Conservation (phyloP, 2,329 filamentous ascomycete species). For the Sporothrix inflata region DNA sequence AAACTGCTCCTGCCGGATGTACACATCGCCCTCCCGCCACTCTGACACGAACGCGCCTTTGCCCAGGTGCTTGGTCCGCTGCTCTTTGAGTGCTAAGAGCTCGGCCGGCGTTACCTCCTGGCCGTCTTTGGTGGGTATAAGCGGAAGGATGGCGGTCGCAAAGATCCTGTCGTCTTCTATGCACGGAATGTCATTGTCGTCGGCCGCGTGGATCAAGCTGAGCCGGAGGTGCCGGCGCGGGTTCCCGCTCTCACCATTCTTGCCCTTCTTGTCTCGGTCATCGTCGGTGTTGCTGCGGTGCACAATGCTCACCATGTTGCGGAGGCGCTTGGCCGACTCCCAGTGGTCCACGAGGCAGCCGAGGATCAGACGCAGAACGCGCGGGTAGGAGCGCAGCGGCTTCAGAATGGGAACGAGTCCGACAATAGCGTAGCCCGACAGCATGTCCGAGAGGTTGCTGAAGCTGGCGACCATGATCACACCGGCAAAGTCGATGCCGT, state of each 20-base stretch:
- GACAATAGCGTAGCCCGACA: constrained; percentile 77
- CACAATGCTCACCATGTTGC: constrained; percentile 56
- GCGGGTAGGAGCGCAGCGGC: constrained; percentile 70
- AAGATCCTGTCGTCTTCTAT: constrained; percentile 69
- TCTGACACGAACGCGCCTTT: constrained; percentile 54
- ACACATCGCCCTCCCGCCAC: constrained; percentile 51
- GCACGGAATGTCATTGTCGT: constrained; percentile 83
- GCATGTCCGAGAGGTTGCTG: constrained; percentile 70
- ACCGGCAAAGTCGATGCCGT: constrained; percentile 72
- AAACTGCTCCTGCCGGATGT: constrained; percentile 58
- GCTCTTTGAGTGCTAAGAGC: constrained; percentile 45
- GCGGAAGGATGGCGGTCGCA: constrained; percentile 55
- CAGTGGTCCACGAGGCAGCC: constrained; percentile 76
- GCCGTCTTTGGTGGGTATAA: constrained; percentile 24
- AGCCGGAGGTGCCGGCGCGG: constrained; percentile 56
- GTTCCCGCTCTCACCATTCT: background rate
- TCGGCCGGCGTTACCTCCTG: constrained; percentile 47
- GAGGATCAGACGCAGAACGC: constrained; percentile 63
- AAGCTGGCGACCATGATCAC: constrained; percentile 81
- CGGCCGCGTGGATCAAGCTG: constrained; percentile 74
- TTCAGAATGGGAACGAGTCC: constrained; percentile 79
- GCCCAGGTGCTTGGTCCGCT: constrained; percentile 49
- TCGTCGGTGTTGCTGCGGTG: constrained; percentile 43
- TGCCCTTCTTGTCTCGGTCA: background rate
- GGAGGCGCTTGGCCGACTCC: constrained; percentile 70